phyloP scores from a whole-genome alignment of 495 filamentous ascomycete genomes.

The Symbiotaphrina buchneri region DNA sequence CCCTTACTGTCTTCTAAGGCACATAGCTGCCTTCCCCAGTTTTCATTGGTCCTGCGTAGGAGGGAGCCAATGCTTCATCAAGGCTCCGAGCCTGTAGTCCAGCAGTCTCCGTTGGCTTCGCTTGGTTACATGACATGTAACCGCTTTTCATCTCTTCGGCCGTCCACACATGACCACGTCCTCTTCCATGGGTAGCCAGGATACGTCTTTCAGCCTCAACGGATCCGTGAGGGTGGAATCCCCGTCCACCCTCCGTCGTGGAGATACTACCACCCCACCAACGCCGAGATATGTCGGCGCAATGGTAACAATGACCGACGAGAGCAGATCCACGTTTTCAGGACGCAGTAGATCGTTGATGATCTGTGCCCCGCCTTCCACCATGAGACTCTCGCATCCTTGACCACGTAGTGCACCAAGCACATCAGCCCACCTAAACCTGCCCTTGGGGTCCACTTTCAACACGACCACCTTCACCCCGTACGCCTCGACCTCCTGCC shows the following conservation, averaged over 20 bases:
- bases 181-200: constrained; percentile 50
- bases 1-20: too few relatives aligned
- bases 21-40: too few relatives aligned
- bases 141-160: too few relatives aligned
- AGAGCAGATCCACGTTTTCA: constrained; percentile 37
- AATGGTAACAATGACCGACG: constrained; percentile 60
- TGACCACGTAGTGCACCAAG: constrained; percentile 29
- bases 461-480: constrained; percentile 13
- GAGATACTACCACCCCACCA: constrained; percentile 53
- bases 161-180: constrained; percentile 59
- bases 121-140: too few relatives aligned
- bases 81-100: too few relatives aligned
- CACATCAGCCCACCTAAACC: constrained; percentile 36
- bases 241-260: constrained; percentile 23
- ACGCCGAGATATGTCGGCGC: constrained; percentile 66
- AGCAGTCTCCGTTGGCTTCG: too few relatives aligned
- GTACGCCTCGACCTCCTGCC: constrained; percentile 6
- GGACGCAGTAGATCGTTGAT: constrained; percentile 49
- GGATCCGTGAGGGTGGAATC: constrained; percentile 28
- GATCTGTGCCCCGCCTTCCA: constrained; percentile 64
- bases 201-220: constrained; percentile 37
- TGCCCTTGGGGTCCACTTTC: constrained; percentile 9
- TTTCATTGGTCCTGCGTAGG: too few relatives aligned
- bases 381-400: constrained; percentile 60
- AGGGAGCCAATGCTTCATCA: too few relatives aligned